Evolutionary conservation across 768 basidiomycete species (phyloP), one percentile per base, ranked within the genome.

Genomic region (Termitomyces sp.): DNA sequence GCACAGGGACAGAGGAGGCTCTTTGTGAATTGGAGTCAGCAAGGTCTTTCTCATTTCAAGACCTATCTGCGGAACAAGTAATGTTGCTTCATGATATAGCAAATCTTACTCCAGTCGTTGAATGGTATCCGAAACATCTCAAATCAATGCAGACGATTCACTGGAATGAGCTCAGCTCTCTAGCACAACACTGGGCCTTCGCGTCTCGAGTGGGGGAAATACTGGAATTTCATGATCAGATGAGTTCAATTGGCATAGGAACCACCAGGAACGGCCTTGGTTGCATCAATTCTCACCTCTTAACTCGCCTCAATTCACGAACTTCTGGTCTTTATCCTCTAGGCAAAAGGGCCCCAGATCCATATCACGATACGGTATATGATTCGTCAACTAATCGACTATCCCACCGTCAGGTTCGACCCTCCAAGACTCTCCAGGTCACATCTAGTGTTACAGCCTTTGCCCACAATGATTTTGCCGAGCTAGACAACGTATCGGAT

Each of bases 61-160:
- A 46, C 20, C 10, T 46, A 14, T 59, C 59, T 23, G 1, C 38
- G 10, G 62, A 65, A 2, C 74, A 79, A n/a, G 50, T 64, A 4
- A 57, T 64, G 16, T 66, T 78, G 35, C 65, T 82, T 12, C 54
- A 55, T 9, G 59, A 63, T 35, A 77, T 46, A 46, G 44, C 44
- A 46, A 46, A 46, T 1, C 44, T 46, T 13, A 46, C 44, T 46
- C 44, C 44, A 26, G 44, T 12, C 12, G 23, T 46, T 26, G 18
- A 26, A 23, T 46, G 44, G 44, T 46, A 46, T 46, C 44, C 44
- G 23, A 46, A 46, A 12, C 44, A 46, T 46, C 44, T 23, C 26
- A 23, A 46, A 46, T 12, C 12, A 9, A 46, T 46, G 44, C 20
- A 23, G 44, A 46, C 23, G 23, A 23, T 46, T 46, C 44, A 10